phyloP scores from a whole-genome alignment of 768 basidiomycete species.

The Suillus americanus region DNA sequence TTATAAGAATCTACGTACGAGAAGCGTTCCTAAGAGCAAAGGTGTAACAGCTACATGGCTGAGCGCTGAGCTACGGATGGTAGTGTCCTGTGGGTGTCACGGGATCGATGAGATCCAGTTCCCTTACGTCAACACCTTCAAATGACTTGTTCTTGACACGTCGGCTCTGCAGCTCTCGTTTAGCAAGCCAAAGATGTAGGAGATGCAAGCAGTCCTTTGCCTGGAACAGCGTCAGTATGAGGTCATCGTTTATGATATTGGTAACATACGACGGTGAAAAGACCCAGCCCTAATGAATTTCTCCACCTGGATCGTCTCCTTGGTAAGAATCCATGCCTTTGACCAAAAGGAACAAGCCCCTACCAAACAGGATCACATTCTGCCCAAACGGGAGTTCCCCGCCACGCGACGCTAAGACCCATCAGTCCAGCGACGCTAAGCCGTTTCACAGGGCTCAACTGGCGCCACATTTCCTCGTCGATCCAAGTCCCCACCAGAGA shows the following conservation, averaged over 20 bases:
- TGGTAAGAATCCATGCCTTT: neutral
- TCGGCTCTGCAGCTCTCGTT: conserved; percentile 69
- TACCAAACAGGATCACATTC: conserved; percentile 76
- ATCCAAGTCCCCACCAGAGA: conserved; percentile 20
- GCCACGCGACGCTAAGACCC: conserved; percentile 48
- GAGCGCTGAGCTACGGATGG: neutral
- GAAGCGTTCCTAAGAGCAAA: neutral
- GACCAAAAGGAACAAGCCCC: conserved; percentile 4
- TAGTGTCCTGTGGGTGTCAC: conserved; percentile 13
- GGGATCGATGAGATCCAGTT: conserved; percentile 62
- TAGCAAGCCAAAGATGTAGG: conserved; percentile 66
- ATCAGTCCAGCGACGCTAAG: conserved; percentile 31
- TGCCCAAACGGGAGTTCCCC: conserved; percentile 61
- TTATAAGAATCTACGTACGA: neutral
- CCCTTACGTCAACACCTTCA: conserved; percentile 64
- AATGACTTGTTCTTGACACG: conserved; percentile 71
- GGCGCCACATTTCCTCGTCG: conserved; percentile 11
- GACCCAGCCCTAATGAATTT: conserved; percentile 64
- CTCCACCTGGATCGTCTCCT: conserved; percentile 49
- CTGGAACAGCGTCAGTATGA: conserved; percentile 30
- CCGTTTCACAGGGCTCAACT: conserved; percentile 22
- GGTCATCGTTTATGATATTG: neutral
- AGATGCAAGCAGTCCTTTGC: conserved; percentile 68
- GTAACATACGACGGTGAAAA: conserved; percentile 61
- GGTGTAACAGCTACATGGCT: neutral